Evolutionary conservation across 139 green algal genomes (phyloP), one percentile per base, ranked within the genome.

Genomic region (Picochlorum sp.): DNA sequence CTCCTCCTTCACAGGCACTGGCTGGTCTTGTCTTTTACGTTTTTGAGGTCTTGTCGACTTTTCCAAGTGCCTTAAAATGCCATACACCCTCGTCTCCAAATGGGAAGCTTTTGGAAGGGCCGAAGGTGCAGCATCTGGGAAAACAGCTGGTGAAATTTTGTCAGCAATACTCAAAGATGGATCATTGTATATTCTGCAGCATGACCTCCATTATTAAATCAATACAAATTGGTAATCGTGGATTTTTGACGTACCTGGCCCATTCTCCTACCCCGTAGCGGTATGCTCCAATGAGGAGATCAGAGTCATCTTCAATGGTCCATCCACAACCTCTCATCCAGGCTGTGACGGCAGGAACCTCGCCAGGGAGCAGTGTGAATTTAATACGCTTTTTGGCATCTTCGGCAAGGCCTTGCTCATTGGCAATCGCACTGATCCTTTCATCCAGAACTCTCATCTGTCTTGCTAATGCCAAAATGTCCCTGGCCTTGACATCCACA

Each of bases 1-100:
- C 8, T 41, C 34, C 34, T 41, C 34, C 2, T 41, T 41, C 34
- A 38, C 54, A 11, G 64, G 57, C 18, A 45, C 45, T 11, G 64
- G 49, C 14, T 65, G 64, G 20, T 21, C 23, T 34, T 34, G 23
- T 34, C 23, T 11, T 4, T 34, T 58, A 26, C 50, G 57, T 49
- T 47, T 63, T 10, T 41, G 57, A 21, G 57, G 6, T 41, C 9
- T 65, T 24, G 1, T n/a, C 18, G 65, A 32, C 52, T 75, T 75
- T 34, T 75, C 60, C 73, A 92, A 72, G 75, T 93, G 90, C 14
- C 80, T 79, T 61, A 97, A 72, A 44, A 97, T 79, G 15, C 74
- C 81, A n/a, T 83, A 66, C 13, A 76, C 87, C 1, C 90, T 79
- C 1, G 87, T 92, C 72, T 97, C 89, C 50, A 97, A 59, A 60